Evolutionary conservation across 768 basidiomycete species (phyloP).

Genomic region (Mycena vitilis): DNA sequence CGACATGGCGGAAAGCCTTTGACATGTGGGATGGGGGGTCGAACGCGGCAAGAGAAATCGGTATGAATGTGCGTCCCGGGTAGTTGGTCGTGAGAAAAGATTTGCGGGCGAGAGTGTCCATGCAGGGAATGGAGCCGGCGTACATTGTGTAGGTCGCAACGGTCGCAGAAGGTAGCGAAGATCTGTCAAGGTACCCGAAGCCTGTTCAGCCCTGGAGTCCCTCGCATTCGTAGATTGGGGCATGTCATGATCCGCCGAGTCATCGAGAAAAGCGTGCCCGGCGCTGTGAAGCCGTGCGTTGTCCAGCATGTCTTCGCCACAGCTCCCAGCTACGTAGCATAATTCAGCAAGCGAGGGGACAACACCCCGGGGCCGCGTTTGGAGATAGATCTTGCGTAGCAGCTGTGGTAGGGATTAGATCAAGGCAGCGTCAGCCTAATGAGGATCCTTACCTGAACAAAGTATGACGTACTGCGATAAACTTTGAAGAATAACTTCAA

Average conservation of each 20-base stretch:
- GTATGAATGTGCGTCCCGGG: no score
- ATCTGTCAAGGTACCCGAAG: conserved; percentile 58
- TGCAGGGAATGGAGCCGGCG: conserved; percentile 52
- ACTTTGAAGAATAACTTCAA: conserved; percentile 85
- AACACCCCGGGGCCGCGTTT: conserved; percentile 57
- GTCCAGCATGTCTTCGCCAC: conserved; percentile 82
- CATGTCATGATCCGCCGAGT: conserved; percentile 62
- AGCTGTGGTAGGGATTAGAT: conserved; percentile 56
- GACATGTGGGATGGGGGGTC: no score
- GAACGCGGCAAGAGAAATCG: no score
- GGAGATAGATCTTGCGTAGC: conserved; percentile 78
- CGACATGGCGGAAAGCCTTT: no score
- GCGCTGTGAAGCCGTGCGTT: conserved; percentile 72
- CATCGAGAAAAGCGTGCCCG: conserved; percentile 70
- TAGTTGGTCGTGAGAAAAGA: no score
- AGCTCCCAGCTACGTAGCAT: no score
- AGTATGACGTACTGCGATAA: conserved; percentile 64
- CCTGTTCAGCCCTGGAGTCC: conserved; percentile 59
- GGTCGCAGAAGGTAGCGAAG: conserved; percentile 55
- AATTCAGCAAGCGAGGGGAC: no score
- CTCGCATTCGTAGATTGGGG: conserved; percentile 54
- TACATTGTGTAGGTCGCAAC: conserved; percentile 68
- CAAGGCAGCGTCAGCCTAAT: conserved; percentile 5
- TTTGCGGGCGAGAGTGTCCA: conserved; percentile 46
- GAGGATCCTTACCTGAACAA: conserved; percentile 77